phyloP scores from a whole-genome alignment of 176 grass and related monocot genomes.

The Triticum aestivum region DNA sequence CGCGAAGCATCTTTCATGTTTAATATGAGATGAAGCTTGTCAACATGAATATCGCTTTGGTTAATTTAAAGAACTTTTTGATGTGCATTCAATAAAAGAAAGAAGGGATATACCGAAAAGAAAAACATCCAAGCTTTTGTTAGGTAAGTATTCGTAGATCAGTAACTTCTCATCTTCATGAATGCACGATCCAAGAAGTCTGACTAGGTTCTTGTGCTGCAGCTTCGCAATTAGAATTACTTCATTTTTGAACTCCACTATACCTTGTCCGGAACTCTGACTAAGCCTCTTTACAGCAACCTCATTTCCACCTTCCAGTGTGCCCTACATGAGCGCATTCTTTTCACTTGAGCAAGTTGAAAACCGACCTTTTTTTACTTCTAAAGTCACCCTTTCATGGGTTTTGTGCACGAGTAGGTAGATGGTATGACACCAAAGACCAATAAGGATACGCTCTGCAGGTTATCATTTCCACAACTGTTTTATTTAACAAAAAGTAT shows the following conservation, averaged over 20 bases:
- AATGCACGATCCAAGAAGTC: neutral
- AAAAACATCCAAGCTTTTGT: neutral
- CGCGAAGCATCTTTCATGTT: neutral
- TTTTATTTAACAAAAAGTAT: neutral
- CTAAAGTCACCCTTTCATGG: too few relatives aligned
- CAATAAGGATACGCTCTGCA: neutral
- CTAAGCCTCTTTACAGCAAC: neutral
- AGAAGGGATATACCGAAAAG: neutral
- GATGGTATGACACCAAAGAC: neutral
- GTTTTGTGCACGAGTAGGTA: neutral
- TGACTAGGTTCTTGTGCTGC: neutral
- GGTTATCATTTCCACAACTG: neutral
- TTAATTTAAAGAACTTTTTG: neutral
- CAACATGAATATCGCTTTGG: neutral
- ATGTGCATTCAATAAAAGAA: neutral
- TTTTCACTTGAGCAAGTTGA: neutral
- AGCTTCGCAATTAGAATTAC: neutral
- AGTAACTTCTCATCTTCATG: neutral
- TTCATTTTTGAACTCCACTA: neutral
- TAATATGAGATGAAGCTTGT: neutral
- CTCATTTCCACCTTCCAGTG: neutral
- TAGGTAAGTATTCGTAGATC: conserved; percentile 2
- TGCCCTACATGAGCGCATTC: neutral
- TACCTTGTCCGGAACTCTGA: neutral
- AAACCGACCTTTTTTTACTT: too few relatives aligned